Evolutionary conservation across 2,329 filamentous ascomycete genomes (phyloP).

Genomic region (Calonectria pauciramosa): DNA sequence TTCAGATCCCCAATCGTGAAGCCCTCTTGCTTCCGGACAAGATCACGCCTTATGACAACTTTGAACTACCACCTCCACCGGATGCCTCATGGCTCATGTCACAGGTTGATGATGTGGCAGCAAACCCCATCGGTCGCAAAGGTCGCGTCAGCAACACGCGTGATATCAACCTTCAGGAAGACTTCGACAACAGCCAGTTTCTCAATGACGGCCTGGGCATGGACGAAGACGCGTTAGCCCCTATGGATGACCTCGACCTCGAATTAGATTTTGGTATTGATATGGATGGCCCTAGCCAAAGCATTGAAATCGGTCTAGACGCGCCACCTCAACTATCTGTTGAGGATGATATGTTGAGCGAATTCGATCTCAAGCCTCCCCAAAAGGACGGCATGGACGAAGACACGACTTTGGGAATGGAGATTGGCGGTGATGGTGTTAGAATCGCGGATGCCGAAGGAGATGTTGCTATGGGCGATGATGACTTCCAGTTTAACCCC

Average conservation of each 20-base stretch:
- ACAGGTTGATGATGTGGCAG: conserved; percentile 75
- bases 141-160: conserved; percentile 71
- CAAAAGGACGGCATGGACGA: conserved; percentile 70
- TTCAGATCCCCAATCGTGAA: conserved; percentile 85
- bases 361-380: conserved; percentile 70
- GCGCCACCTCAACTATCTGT: conserved; percentile 76
- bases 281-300: conserved; percentile 74
- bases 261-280: conserved; percentile 82
- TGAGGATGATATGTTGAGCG: conserved; percentile 79
- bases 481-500: conserved; percentile 75
- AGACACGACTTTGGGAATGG: conserved; percentile 68
- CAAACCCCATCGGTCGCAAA: conserved; percentile 68
- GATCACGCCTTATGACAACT: conserved; percentile 90
- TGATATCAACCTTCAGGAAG: conserved; percentile 78
- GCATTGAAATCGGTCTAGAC: conserved; percentile 92
- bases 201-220: conserved; percentile 75
- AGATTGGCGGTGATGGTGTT: conserved; percentile 67
- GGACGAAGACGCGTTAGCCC: conserved; percentile 70
- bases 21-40: conserved; percentile 91
- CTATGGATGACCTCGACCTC: conserved; percentile 77
- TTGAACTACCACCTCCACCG: conserved; percentile 83
- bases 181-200: conserved; percentile 83
- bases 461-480: conserved; percentile 71
- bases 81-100: conserved; percentile 89
- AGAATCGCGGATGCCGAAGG: conserved; percentile 75